phyloP scores from a whole-genome alignment of 495 filamentous ascomycete species.

The Clohesyomyces aquaticus region DNA sequence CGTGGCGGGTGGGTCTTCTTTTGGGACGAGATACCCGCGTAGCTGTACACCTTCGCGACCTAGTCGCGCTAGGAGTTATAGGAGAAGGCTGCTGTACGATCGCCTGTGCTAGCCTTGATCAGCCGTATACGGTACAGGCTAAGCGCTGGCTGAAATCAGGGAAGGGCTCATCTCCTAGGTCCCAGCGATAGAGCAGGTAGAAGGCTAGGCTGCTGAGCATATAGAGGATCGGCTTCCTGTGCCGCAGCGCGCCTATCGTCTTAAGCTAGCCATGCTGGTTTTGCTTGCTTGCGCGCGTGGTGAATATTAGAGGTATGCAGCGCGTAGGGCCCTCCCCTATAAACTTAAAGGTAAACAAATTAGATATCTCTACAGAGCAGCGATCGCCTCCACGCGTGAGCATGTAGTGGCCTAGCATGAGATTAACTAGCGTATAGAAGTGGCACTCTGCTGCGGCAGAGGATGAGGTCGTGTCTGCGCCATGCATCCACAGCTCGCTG shows the following conservation, averaged over 20 bases:
- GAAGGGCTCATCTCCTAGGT: slow-evolving; percentile 21
- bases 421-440: slow-evolving; percentile 4
- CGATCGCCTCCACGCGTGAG: not conserved
- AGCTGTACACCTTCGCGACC: slow-evolving; percentile 10
- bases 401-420: slow-evolving; percentile 7
- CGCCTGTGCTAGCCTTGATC: slow-evolving; percentile 14
- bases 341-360: slow-evolving; percentile 29
- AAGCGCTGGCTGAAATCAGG: slow-evolving; percentile 16
- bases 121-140: slow-evolving; percentile 18
- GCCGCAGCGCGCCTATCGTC: slow-evolving; percentile 15
- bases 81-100: slow-evolving; percentile 6
- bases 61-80: slow-evolving; percentile 17
- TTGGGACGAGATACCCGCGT: slow-evolving; percentile 17
- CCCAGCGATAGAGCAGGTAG: slow-evolving; percentile 30
- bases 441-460: slow-evolving; percentile 1
- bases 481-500: not conserved
- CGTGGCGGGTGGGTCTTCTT: slow-evolving; percentile 18
- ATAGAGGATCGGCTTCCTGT: slow-evolving; percentile 19
- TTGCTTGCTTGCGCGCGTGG: slow-evolving; percentile 20
- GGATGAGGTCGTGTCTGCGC: not conserved
- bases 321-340: slow-evolving; percentile 18
- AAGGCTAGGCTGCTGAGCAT: slow-evolving; percentile 29
- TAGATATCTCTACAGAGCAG: slow-evolving; percentile 17
- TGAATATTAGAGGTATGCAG: slow-evolving; percentile 26
- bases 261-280: slow-evolving; percentile 21